Evolutionary conservation across 495 filamentous ascomycete species (phyloP).

Genomic region (Aspergillus nanangensis): DNA sequence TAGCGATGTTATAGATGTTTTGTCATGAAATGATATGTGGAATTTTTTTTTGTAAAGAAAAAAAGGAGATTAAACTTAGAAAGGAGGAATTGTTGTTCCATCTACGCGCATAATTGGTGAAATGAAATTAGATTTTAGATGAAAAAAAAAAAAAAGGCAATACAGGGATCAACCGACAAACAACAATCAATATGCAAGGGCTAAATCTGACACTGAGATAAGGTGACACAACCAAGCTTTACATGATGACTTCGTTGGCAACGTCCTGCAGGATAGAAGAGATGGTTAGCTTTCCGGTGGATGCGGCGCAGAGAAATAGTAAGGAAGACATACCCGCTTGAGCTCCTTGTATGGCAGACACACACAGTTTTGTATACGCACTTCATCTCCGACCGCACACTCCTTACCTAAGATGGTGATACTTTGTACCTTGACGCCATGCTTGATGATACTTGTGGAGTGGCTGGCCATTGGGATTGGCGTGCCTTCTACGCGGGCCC

Average conservation of each 20-base stretch:
- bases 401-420: constrained; percentile 98
- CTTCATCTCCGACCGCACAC: constrained; percentile 89
- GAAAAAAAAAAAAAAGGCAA: too few relatives aligned
- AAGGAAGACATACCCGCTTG: constrained; percentile 72
- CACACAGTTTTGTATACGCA: constrained; percentile 97
- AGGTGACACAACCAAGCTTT: constrained; percentile 21
- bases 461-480: constrained; percentile 87
- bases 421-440: constrained; percentile 97
- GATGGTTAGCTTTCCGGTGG: constrained; percentile 29
- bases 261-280: constrained; percentile 58
- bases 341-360: constrained; percentile 98
- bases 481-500: constrained; percentile 96
- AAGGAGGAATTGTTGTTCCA: too few relatives aligned
- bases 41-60: not conserved
- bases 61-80: too few relatives aligned
- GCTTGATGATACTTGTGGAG: constrained; percentile 91
- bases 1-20: constrained; percentile 18
- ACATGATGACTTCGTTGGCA: constrained; percentile 96
- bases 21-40: not conserved
- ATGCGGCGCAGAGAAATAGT: not conserved
- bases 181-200: not conserved
- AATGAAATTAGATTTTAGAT: too few relatives aligned
- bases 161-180: too few relatives aligned
- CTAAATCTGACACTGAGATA: not conserved
- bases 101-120: too few relatives aligned